A percentile compares a stretch with the other conserved stretches of the same genome.
Conservation (phyloP, 805 yeast genomes). For the Blastobotrys terrestris region DNA sequence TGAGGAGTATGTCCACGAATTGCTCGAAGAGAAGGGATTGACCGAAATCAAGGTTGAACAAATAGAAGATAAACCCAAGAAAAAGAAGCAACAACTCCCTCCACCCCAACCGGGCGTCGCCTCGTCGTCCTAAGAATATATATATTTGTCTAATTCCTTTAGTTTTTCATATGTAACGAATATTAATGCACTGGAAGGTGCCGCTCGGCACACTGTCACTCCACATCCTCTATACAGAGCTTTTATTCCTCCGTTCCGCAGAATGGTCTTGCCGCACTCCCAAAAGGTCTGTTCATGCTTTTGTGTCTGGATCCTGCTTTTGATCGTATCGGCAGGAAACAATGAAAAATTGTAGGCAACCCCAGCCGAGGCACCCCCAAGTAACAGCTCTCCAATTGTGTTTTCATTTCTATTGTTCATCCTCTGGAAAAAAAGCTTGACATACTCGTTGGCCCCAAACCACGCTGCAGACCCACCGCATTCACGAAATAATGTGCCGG, state of each 20-base stretch:
- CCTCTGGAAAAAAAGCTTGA: constrained; percentile 22
- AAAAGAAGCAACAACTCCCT: constrained; percentile 37
- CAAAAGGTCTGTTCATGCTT: constrained; percentile 35
- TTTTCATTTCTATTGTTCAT: constrained; percentile 8
- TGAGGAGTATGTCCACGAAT: constrained; percentile 61
- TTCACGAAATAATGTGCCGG: constrained; percentile 75
- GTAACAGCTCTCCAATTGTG: constrained; percentile 47
- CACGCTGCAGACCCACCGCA: constrained; percentile 88
- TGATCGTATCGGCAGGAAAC: constrained; percentile 88
- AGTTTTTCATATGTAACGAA: constrained; percentile 66
- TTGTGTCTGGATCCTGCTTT: constrained; percentile 74
- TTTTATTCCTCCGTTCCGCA: constrained; percentile 50
- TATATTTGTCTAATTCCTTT: constrained; percentile 10
- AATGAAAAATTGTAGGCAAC: constrained; percentile 69
- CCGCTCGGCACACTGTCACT: constrained; percentile 71
- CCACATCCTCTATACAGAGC: constrained; percentile 83
- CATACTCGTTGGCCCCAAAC: constrained; percentile 82
- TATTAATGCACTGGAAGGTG: constrained; percentile 86
- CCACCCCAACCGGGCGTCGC: neutral
- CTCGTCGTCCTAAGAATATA: neutral
- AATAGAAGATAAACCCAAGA: constrained; percentile 73
- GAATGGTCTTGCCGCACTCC: constrained; percentile 37
- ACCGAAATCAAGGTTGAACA: constrained; percentile 84
- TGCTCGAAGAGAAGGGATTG: constrained; percentile 76
- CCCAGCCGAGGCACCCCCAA: constrained; percentile 87